phyloP scores from a whole-genome alignment of 202 grass and related monocot genomes.

The Cymbopogon flexuosus region DNA sequence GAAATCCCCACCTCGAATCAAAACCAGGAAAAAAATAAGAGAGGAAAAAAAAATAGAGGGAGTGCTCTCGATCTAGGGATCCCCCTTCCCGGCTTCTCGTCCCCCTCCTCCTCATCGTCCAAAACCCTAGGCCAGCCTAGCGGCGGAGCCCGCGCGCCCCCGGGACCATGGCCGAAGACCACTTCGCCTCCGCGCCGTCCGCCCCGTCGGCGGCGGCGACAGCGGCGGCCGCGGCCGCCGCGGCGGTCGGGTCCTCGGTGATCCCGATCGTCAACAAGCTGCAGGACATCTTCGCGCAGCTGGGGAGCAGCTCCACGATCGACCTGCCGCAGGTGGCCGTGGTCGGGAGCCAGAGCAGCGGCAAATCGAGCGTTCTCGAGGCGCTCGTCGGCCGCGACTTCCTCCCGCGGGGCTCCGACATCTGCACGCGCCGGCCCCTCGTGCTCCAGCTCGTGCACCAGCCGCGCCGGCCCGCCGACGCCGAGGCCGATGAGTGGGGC shows the following conservation, averaged over 20 bases:
- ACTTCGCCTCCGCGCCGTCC: slow-evolving; percentile 24
- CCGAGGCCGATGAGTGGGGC: slow-evolving; percentile 74
- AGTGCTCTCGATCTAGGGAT: slow-evolving; percentile 40
- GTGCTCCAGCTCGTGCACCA: slow-evolving; percentile 85
- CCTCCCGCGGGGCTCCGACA: slow-evolving; percentile 89
- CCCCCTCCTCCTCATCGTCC: neutral
- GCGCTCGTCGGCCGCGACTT: slow-evolving; percentile 93
- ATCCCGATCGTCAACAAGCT: slow-evolving; percentile 99
- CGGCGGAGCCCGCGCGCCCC: slow-evolving; percentile 12
- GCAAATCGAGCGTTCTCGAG: slow-evolving; percentile 96
- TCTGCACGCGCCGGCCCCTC: slow-evolving; percentile 87
- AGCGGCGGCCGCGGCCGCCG: slow-evolving; percentile 35
- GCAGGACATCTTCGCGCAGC: slow-evolving; percentile 93
- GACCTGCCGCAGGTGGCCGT: slow-evolving; percentile 90
- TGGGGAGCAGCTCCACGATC: slow-evolving; percentile 82
- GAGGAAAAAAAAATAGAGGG: neutral
- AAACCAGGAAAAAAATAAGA: neutral
- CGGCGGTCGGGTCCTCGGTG: slow-evolving; percentile 68
- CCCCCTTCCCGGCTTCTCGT: slow-evolving; percentile 6
- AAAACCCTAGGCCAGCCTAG: slow-evolving; percentile 48
- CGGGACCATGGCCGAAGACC: slow-evolving; percentile 50
- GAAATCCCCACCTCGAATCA: slow-evolving; percentile 27
- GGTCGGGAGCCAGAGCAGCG: slow-evolving; percentile 95
- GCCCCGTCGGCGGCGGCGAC: slow-evolving; percentile 32
- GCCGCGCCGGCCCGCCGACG: slow-evolving; percentile 41